Evolutionary conservation across 2,329 filamentous ascomycete genomes (phyloP), one percentile per base, ranked within the genome.

Genomic region (Paecilomyces niveus): DNA sequence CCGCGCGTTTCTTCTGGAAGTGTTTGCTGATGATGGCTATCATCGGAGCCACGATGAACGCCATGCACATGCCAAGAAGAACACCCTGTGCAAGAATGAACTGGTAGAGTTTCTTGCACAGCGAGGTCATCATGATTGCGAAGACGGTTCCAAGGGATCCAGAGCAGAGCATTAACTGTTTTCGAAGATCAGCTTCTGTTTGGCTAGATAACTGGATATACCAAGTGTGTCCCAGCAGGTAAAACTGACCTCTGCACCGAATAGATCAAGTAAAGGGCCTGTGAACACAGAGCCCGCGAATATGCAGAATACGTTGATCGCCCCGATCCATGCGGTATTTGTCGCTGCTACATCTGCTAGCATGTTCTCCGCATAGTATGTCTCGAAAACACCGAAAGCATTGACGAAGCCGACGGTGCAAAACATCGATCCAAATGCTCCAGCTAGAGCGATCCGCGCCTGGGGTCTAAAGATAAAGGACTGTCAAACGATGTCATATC

Each of bases 341-440:
- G 68, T 72, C 35, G 66, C 61, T 0, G 67, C 67, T 33, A 66
- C 58, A 15, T 64, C 52, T 1, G 64, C 60, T 2, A 74, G 62
- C 24, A 72, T 62, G 1, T 62, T 56, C 10, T 59, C 56, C 1
- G 61, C 55, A 49, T 75, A 75, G 59, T 72, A 72, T 29, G 68
- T 65, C 58, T 75, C 58, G 54, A 74, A 75, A 0, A 74, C 59
- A 3, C 72, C 72, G 45, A 74, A 75, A 0, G 72, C 68, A 59
- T 75, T 75, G 26, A 73, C 57, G 45, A 76, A 75, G 0, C 73
- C 73, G 1, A 74, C 70, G 0, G 71, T 72, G 59, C 73, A 75
- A 57, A 76, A 76, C 0, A 69, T 50, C 8, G 64, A 65, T 1
- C 65, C 61, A 6, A 64, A 68, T 3, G 71, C 66, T 1, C 73